These are phyloP conservation scores for Actinomortierella wolfii DNA, from an alignment of 371 early-diverging fungal genomes.

Conservation along the genomic window DNA sequence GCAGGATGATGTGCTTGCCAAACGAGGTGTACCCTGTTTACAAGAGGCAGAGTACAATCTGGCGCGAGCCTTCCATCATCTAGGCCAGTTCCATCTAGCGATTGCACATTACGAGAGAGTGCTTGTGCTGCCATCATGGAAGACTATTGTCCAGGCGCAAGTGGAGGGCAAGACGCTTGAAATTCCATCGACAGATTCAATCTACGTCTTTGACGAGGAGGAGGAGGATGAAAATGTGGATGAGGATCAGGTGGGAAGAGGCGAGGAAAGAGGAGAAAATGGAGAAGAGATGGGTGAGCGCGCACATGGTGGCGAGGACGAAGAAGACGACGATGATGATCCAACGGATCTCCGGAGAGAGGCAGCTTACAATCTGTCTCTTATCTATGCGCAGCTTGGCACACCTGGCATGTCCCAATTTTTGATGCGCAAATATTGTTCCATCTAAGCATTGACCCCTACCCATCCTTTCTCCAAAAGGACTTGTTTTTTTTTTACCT, in stretches of 20 bases:
- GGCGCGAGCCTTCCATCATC: constrained; percentile 84
- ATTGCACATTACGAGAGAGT: constrained; percentile 80
- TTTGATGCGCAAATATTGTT: constrained; percentile 66
- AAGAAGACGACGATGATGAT: constrained; percentile 49
- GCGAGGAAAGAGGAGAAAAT: constrained; percentile 3
- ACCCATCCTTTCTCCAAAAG: too few species aligned
- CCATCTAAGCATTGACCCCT: too few species aligned
- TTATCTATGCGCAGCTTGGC: constrained; percentile 75
- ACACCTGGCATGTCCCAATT: constrained; percentile 71
- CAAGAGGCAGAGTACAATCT: constrained; percentile 88
- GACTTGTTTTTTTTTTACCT: neutral
- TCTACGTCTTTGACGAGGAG: too few species aligned
- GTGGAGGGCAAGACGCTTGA: neutral
- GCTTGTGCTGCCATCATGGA: constrained; percentile 58
- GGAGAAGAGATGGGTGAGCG: constrained; percentile 14
- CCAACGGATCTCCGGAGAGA: constrained; percentile 60
- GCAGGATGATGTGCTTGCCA: constrained; percentile 1
- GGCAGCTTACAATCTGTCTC: constrained; percentile 80
- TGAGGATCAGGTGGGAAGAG: neutral
- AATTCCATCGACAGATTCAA: too few species aligned
- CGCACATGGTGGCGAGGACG: constrained; percentile 21
- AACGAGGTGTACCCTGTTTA: constrained; percentile 4
- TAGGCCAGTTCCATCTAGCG: constrained; percentile 83
- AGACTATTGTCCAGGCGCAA: constrained; percentile 17
- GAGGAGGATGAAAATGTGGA: too few species aligned